Evolutionary conservation across 345 rosid species (phyloP).

Genomic region (Rhizophora mangle): DNA sequence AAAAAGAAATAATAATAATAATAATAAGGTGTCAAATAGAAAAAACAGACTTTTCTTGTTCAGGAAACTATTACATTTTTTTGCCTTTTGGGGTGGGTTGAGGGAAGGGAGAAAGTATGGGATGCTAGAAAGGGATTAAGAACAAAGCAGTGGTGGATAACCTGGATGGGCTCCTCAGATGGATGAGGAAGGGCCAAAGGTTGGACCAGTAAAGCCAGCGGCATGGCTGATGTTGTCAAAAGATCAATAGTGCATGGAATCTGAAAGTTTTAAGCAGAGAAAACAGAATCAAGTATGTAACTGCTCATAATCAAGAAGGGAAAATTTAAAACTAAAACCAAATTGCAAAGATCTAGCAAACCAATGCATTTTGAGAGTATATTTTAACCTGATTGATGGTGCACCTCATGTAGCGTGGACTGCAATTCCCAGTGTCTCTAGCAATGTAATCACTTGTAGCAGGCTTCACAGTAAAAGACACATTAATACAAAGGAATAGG

Average conservation of each 20-base stretch:
- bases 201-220: constrained; percentile 83
- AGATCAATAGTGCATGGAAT: constrained; percentile 96
- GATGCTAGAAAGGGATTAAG: too few species aligned
- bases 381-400: constrained; percentile 83
- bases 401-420: constrained; percentile 99
- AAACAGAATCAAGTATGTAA: not conserved
- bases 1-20: too few species aligned
- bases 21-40: too few species aligned
- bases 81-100: too few species aligned
- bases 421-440: constrained; percentile 88
- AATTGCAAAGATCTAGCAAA: not conserved
- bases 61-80: too few species aligned
- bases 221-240: constrained; percentile 92
- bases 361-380: constrained; percentile 16
- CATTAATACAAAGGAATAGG: constrained; percentile 15
- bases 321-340: constrained; percentile 11
- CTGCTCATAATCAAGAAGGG: too few species aligned
- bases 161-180: constrained; percentile 96
- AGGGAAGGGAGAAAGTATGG: too few species aligned
- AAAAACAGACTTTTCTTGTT: too few species aligned
- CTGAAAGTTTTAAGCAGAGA: constrained; percentile 30
- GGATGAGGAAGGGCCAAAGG: constrained; percentile 96
- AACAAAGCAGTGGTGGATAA: too few species aligned
- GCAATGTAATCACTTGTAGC: constrained; percentile 85
- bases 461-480: constrained; percentile 56